Evolutionary conservation across 495 filamentous ascomycete genomes (phyloP).

Genomic region (Penicillium angulare): DNA sequence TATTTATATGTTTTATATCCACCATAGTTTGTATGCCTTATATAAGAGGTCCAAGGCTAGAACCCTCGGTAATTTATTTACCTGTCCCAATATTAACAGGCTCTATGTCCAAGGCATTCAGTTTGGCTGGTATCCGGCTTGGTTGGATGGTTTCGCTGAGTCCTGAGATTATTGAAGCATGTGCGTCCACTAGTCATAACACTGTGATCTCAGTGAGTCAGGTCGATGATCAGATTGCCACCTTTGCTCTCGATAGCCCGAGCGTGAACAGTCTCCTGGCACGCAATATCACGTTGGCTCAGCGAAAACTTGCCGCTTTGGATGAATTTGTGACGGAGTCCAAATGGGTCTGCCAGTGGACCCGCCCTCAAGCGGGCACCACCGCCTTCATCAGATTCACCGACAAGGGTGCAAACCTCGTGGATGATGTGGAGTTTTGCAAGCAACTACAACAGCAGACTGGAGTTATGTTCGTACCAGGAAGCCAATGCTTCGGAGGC

Average conservation of each 20-base stretch:
- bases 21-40: no score
- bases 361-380: conserved; percentile 75
- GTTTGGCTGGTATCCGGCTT: conserved; percentile 75
- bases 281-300: conserved; percentile 68
- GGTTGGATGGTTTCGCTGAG: conserved; percentile 78
- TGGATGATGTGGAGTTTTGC: conserved; percentile 72
- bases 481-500: conserved; percentile 69
- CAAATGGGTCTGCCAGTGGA: conserved; percentile 60
- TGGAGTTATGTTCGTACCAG: conserved; percentile 77
- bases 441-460: conserved; percentile 61
- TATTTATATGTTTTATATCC: no score
- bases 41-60: no score
- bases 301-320: conserved; percentile 63
- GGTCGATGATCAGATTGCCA: conserved; percentile 75
- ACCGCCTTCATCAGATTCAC: conserved; percentile 76
- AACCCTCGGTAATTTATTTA: no score
- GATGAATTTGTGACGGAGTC: conserved; percentile 59
- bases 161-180: conserved; percentile 57
- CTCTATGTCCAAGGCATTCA: conserved; percentile 83
- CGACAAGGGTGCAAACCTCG: conserved; percentile 52
- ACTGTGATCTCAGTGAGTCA: conserved; percentile 84
- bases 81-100: no score
- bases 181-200: conserved; percentile 70
- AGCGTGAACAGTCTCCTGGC: conserved; percentile 62
- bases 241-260: conserved; percentile 60